Conservation (phyloP, 2,329 filamentous ascomycete species). For the Xylaria digitata region DNA sequence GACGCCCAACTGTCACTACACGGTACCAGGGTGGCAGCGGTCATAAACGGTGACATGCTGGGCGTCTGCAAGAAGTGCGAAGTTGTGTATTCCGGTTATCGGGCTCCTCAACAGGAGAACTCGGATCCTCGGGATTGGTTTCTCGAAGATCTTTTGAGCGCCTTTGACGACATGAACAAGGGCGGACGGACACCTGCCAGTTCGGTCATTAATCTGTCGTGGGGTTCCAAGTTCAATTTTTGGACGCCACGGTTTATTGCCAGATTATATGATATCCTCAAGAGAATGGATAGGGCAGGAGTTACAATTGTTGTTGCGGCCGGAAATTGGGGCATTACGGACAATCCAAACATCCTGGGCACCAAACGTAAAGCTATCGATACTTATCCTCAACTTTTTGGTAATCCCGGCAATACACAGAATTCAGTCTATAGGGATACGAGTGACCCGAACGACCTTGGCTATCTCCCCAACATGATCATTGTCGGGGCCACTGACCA, state of each 20-base stretch:
- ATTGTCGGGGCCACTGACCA: slow-evolving; percentile 17
- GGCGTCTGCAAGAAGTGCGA: slow-evolving; percentile 16
- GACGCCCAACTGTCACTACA: not conserved
- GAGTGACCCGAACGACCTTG: not conserved
- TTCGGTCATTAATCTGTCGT: slow-evolving; percentile 25
- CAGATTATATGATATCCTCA: slow-evolving; percentile 19
- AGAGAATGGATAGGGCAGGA: slow-evolving; percentile 25
- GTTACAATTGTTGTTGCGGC: slow-evolving; percentile 21
- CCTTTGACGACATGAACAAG: slow-evolving; percentile 27
- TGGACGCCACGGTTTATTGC: slow-evolving; percentile 18
- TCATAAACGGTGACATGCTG: not conserved
- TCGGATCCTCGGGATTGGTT: slow-evolving; percentile 5
- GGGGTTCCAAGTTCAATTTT: slow-evolving; percentile 14
- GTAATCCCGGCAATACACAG: not conserved
- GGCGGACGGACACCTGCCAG: slow-evolving; percentile 15
- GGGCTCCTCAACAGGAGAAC: not conserved
- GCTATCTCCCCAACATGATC: slow-evolving; percentile 22
- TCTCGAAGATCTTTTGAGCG: slow-evolving; percentile 23
- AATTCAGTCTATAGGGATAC: not conserved
- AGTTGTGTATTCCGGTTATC: slow-evolving; percentile 6
- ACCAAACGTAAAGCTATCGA: slow-evolving; percentile 9
- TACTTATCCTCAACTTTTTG: slow-evolving; percentile 22
- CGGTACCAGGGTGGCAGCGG: slow-evolving; percentile 4
- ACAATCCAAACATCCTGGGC: not conserved
- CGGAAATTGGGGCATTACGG: slow-evolving; percentile 15